Evolutionary conservation across 306 rosid genomes (phyloP), one percentile per base, ranked within the genome.

Genomic region (Ormosia semicastrata): DNA sequence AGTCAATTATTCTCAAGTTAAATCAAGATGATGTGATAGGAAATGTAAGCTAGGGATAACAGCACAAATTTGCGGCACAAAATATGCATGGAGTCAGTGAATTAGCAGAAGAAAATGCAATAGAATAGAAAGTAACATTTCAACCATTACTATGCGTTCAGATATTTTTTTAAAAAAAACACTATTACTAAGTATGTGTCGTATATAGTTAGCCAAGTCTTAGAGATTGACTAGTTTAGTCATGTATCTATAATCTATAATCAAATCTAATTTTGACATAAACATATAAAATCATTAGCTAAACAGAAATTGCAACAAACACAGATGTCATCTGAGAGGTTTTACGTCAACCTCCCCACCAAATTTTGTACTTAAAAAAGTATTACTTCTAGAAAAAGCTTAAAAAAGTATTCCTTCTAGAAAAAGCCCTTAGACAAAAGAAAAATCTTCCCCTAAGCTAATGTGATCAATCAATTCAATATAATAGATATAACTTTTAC

Each of bases 1-100:
- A 40, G 59, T 7, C n/a, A 64, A 41, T 73, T 36, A 36, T 24
- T 5, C 40, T 17, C 11, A 50, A 71, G 24, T 24, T 24, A 24
- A 24, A 24, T 71, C 33, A 62, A 49, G 63, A 1, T 80, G 71
- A 67, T 37, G 81, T 75, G 69, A 66, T 36, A 10, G 15, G 1
- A 67, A 60, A 30, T 17, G 30, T 8, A 43, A 75, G 37, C 39
- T 70, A 33, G 65, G 53, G 13, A 39, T 40, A 57, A 56, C 14
- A 75, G 66, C 6, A 47, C 12, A 81, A 60, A 82, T 79, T 90
- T 88, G 85, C 86, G 91, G 89, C 91, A 88, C 85, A 87, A 89
- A 77, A 77, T 77, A 83, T 64, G 83, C 77, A 71, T 53, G 57
- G 39, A 59, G 69, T 8, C 17, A 32, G 52, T 58, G 47, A 57